phyloP scores from a whole-genome alignment of 768 basidiomycete species.

The Suillus subluteus region DNA sequence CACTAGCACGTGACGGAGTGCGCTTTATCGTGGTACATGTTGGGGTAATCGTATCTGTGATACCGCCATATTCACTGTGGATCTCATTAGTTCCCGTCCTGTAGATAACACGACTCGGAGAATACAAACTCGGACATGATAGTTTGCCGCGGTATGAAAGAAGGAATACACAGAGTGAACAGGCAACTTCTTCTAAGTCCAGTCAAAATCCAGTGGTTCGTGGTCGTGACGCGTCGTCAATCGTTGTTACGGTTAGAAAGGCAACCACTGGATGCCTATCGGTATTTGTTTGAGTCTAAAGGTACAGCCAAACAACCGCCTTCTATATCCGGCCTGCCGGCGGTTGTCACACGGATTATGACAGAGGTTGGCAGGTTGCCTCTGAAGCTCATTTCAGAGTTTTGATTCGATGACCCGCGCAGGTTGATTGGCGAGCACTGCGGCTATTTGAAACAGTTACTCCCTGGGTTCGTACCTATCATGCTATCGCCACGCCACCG shows the following conservation, averaged over 20 bases:
- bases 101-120: conserved; percentile 3
- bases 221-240: conserved; percentile 3
- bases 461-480: not conserved
- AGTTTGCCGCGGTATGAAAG: not conserved
- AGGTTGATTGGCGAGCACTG: too few relatives aligned
- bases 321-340: conserved; percentile 9
- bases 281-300: conserved; percentile 29
- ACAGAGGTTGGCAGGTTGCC: too few relatives aligned
- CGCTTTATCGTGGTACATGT: conserved; percentile 38
- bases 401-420: not conserved
- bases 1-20: conserved; percentile 39
- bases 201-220: not conserved
- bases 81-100: not conserved
- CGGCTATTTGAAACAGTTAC: not conserved
- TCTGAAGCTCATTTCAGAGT: not conserved
- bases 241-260: conserved; percentile 5
- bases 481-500: not conserved
- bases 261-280: not conserved
- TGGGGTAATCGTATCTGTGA: conserved; percentile 30
- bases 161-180: too few relatives aligned
- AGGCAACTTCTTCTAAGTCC: not conserved
- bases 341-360: not conserved
- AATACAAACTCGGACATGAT: conserved; percentile 37
- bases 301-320: conserved; percentile 31
- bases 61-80: conserved; percentile 20